Conservation (phyloP, 345 rosid species). For the Crucihimalaya himalaica region DNA sequence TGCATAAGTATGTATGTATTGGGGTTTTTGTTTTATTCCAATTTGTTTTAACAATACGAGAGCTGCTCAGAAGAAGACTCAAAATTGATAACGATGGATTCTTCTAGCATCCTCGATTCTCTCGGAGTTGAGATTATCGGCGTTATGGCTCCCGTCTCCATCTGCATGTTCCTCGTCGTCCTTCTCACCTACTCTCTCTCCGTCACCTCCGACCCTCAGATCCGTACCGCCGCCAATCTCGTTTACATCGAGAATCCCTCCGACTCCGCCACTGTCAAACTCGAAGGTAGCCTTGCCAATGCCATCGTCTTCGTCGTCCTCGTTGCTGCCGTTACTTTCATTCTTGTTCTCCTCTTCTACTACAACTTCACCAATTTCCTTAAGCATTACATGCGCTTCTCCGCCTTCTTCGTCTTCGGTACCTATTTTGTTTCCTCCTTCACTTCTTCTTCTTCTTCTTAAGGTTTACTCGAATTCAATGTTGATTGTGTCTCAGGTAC, state of each 20-base stretch:
- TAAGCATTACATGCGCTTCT: slow-evolving; percentile 96
- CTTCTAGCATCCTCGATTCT: slow-evolving; percentile 67
- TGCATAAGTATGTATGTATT: too few species aligned
- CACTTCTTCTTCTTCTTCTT: background rate
- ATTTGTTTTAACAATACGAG: too few species aligned
- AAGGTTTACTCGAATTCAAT: slow-evolving; percentile 13
- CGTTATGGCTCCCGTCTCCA: slow-evolving; percentile 91
- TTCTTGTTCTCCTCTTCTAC: slow-evolving; percentile 86
- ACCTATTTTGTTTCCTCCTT: background rate
- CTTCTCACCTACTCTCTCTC: slow-evolving; percentile 88
- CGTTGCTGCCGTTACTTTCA: slow-evolving; percentile 76
- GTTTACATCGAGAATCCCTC: slow-evolving; percentile 85
- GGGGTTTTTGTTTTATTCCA: too few species aligned
- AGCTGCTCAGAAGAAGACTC: slow-evolving; percentile 14
- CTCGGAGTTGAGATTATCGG: slow-evolving; percentile 93
- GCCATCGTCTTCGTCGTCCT: slow-evolving; percentile 82
- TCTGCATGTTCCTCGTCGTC: slow-evolving; percentile 93
- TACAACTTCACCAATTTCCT: slow-evolving; percentile 86
- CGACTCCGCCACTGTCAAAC: slow-evolving; percentile 72
- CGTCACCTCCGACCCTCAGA: slow-evolving; percentile 54
- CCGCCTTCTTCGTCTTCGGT: slow-evolving; percentile 84
- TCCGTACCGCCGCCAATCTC: slow-evolving; percentile 95
- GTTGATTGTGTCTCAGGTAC: slow-evolving; percentile 48
- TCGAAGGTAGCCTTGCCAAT: slow-evolving; percentile 84
- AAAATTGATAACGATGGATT: slow-evolving; percentile 46